Percentiles rank a stretch among this genome's conserved stretches.
Evolutionary conservation across 2,329 filamentous ascomycete species (phyloP).

Genomic region (Chrysoporthe cubensis): DNA sequence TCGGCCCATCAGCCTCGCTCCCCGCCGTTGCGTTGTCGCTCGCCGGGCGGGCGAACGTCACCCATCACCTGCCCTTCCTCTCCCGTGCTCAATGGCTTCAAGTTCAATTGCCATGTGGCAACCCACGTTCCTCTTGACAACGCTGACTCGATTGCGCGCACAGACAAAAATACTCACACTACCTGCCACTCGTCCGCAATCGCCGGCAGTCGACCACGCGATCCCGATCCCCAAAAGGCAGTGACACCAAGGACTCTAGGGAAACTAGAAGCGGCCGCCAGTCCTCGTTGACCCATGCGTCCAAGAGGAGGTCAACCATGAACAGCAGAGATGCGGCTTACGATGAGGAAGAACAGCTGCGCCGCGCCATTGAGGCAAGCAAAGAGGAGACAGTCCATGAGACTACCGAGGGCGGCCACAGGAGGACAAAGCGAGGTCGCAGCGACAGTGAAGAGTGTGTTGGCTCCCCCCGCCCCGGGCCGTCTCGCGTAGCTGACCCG

Average conservation of each 20-base stretch:
- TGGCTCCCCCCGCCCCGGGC: slow-evolving; percentile 3
- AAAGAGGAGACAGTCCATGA: slow-evolving; percentile 73
- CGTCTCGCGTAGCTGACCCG: slow-evolving; percentile 31
- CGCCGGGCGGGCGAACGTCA: background rate
- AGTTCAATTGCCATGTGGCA: background rate
- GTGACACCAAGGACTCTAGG: slow-evolving; percentile 42
- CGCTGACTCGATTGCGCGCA: slow-evolving; percentile 45
- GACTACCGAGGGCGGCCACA: slow-evolving; percentile 56
- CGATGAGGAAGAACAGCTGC: slow-evolving; percentile 88
- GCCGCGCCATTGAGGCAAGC: slow-evolving; percentile 91
- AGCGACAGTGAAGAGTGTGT: slow-evolving; percentile 95
- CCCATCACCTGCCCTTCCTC: background rate
- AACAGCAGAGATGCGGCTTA: slow-evolving; percentile 95
- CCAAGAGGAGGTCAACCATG: slow-evolving; percentile 93
- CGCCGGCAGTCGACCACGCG: slow-evolving; percentile 59
- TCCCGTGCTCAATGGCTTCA: slow-evolving; percentile 1
- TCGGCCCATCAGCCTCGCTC: too few species aligned
- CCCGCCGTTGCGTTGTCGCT: background rate
- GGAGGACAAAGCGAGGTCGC: slow-evolving; percentile 79
- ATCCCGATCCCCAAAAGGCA: slow-evolving; percentile 60
- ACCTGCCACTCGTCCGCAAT: slow-evolving; percentile 61
- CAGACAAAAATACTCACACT: slow-evolving; percentile 70
- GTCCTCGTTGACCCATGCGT: slow-evolving; percentile 56
- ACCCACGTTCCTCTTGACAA: slow-evolving; percentile 22
- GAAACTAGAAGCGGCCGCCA: slow-evolving; percentile 56